Evolutionary conservation across 2,329 filamentous ascomycete species (phyloP).

Genomic region (Cyclaneusma minus): DNA sequence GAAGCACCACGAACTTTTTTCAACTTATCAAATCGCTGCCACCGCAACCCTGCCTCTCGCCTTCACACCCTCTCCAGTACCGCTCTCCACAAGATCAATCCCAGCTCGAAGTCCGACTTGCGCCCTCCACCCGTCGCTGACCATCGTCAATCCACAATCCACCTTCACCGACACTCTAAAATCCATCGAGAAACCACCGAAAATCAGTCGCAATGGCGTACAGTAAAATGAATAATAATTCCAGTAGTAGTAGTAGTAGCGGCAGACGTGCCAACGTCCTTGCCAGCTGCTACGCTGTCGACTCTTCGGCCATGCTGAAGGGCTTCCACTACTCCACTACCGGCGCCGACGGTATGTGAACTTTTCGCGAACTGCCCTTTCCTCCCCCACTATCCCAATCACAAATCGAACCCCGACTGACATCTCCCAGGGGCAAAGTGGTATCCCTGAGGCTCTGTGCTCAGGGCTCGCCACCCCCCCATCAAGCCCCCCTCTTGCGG

Average conservation of each 20-base stretch:
- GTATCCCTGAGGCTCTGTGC: conserved; percentile 85
- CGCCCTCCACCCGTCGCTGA: no score
- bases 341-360: conserved; percentile 54
- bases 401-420: conserved; percentile 9
- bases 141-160: no score
- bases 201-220: conserved; percentile 16
- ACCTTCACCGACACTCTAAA: no score
- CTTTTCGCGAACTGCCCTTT: conserved; percentile 1
- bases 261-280: conserved; percentile 56
- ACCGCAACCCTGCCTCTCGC: conserved; percentile 19
- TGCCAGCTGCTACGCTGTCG: conserved; percentile 82
- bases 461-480: conserved; percentile 74
- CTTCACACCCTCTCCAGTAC: no score
- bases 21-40: conserved; percentile 3
- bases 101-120: no score
- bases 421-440: conserved; percentile 55
- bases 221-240: conserved; percentile 15
- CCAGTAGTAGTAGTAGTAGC: conserved; percentile 60
- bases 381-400: not conserved
- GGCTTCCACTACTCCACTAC: conserved; percentile 95
- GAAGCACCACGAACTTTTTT: not conserved
- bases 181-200: no score
- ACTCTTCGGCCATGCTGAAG: conserved; percentile 55
- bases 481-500: conserved; percentile 79
- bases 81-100: no score